A percentile compares a stretch with the other conserved stretches of the same genome.
These are phyloP conservation scores for Fusarium bactridioides DNA, from an alignment of 2,329 filamentous ascomycete species.

Conservation along the genomic window DNA sequence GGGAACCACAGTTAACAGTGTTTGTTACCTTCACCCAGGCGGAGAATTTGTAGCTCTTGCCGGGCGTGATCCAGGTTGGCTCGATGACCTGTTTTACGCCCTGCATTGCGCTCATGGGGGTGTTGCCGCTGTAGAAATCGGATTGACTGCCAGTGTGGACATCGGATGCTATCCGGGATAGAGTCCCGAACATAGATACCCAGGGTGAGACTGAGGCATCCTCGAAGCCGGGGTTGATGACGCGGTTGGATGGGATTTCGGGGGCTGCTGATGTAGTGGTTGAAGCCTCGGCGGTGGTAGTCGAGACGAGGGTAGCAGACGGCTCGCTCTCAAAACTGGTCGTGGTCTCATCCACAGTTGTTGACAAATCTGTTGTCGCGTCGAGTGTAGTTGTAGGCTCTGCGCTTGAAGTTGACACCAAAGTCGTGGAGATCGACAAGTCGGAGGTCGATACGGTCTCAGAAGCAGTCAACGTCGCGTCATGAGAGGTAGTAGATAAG, in stretches of 20 bases:
- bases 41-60: background rate
- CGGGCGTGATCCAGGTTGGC: background rate
- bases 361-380: background rate
- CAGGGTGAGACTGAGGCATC: accelerated
- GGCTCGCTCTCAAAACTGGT: background rate
- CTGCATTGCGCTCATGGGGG: background rate
- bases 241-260: background rate
- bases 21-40: background rate
- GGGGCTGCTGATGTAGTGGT: background rate
- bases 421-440: background rate
- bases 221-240: background rate
- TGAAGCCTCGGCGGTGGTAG: background rate
- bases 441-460: background rate
- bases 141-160: background rate
- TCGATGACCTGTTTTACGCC: background rate
- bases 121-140: background rate
- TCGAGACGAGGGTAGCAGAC: background rate
- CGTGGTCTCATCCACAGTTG: background rate
- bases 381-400: background rate
- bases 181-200: background rate
- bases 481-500: background rate
- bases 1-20: background rate
- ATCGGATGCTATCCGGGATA: background rate
- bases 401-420: background rate
- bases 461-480: background rate